Percentiles rank a stretch among this genome's conserved stretches.
phyloP scores from a whole-genome alignment of 2,329 filamentous ascomycete species.

The Epichloe festucae region DNA sequence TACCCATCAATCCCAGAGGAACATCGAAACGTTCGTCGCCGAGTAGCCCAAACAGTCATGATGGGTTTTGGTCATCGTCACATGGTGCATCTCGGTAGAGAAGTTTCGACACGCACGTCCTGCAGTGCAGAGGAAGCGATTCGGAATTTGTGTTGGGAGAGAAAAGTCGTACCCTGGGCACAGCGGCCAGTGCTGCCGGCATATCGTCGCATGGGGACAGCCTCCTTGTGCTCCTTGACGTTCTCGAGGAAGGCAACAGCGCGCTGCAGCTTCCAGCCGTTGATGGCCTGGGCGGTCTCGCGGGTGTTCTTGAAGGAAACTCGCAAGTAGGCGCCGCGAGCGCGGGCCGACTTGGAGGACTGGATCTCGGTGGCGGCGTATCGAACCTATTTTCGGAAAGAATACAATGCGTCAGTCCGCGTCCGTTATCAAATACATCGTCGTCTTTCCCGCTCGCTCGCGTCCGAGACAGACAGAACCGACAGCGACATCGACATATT shows the following conservation, averaged over 20 bases:
- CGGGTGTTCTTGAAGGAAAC: slow-evolving; percentile 99
- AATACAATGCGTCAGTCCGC: slow-evolving; percentile 14
- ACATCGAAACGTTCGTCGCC: background rate
- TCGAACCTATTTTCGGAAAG: slow-evolving; percentile 53
- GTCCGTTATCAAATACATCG: background rate
- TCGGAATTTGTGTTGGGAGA: background rate
- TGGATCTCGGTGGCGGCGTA: slow-evolving; percentile 88
- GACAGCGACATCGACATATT: background rate
- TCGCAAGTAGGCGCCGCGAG: slow-evolving; percentile 96
- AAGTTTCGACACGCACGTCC: background rate
- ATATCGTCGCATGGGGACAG: slow-evolving; percentile 95
- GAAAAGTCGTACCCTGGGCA: slow-evolving; percentile 78
- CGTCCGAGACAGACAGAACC: background rate
- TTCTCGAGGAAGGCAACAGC: slow-evolving; percentile 97
- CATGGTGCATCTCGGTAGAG: background rate
- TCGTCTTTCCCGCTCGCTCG: background rate
- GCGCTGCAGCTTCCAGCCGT: slow-evolving; percentile 95
- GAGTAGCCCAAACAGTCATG: background rate
- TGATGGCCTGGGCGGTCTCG: slow-evolving; percentile 98
- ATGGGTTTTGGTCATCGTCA: background rate
- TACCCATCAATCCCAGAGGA: no score
- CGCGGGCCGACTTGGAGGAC: slow-evolving; percentile 86
- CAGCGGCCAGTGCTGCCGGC: slow-evolving; percentile 89
- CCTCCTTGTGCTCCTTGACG: slow-evolving; percentile 93
- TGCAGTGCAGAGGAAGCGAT: background rate